Base-by-base conservation (phyloP, 768 basidiomycete species). In the Termitomyces sp. region DNA sequence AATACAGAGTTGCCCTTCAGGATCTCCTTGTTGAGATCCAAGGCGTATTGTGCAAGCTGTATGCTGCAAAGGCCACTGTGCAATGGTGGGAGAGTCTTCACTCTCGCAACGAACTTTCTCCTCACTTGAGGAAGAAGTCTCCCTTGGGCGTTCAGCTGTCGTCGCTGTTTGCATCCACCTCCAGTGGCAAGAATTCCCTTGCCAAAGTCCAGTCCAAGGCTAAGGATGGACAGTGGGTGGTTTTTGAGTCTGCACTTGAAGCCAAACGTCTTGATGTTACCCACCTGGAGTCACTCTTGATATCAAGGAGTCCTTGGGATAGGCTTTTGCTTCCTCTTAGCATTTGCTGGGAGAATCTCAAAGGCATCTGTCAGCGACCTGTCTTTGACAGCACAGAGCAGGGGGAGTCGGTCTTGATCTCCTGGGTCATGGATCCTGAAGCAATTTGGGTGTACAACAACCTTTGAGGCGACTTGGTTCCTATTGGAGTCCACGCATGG, bases 351-450 rank as follows among this genome's bases (percentile, higher is more conserved):
- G 4, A 32, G 4, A 30, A 7, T 0, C 13, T 47, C n/a, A 32
- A 47, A 33, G 30, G n/a, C 0, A 12, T 5, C 8, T 30, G 30
- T 5, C 1, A 47, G 13, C 8, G 30, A 30, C 46, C 46, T 5
- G 8, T 47, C 46, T 47, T 47, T 33, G 30, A n/a, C n/a, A n/a
- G n/a, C 5, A 0, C 2, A 18, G 0, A 18, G n/a, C 13, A 30
- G 30, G 0, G 30, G 16, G 9, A 5, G n/a, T n/a, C n/a, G n/a
- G n/a, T n/a, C n/a, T 2, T 3, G 3, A 0, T 0, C 5, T 47
- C 4, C 0, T 47, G 46, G 46, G 10, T 9, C 1, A 2, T 12
- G 2, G 30, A 47, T 1, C 46, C 46, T 3, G 4, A n/a, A 6
- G 46, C 46, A 4, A 6, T 10, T 16, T 8, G 1, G 30, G 30